Base-by-base conservation (phyloP, 805 yeast genomes). In the Teunomyces lycoperdinae region DNA sequence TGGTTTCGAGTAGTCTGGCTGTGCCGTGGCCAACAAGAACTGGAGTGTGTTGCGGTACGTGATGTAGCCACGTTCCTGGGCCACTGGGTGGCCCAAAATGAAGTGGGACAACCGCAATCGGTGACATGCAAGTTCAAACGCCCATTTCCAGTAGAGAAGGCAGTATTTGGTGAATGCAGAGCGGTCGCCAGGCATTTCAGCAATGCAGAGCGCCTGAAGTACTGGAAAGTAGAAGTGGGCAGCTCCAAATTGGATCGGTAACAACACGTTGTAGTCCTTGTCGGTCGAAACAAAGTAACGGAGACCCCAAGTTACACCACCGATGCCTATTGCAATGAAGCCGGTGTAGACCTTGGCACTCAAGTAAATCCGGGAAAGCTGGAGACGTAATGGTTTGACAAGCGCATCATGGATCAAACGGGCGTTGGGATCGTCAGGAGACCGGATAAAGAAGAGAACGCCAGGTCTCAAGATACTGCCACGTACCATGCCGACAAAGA, bases 401-500 rank as follows among this genome's bases (percentile, higher is more conserved):
- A 94, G 66, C 1, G 96, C 94, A 61, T 91, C 96, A 54, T 89
- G 92, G 36, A 92, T 77, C 9, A 94, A 79, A 54, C 92, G 81
- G 41, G 89, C 84, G 56, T 88, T 86, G 34, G 96, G 96, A 62
- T 94, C 97, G 57, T 90, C 97, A 4, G 97, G 96, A 17, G 96
- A 89, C 57, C 96, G 79, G 50, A 94, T 87, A 69, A 94, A 94
- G 64, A 83, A 94, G 42, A 94, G 72, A 7, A 89, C 96, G 9
- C 99, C 99, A 0, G 87, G 85, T 47, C 99, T 78, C 49, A 92
- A 75, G 34, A 89, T 82, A 50, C 73, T 68, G 40, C 78, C 70
- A 51, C 99, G 76, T 16, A 84, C 77, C 90, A 90, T 85, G 14
- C 95, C 87, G 28, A 92, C 90, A 66, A 82, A 92, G 43, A 86